Conservation (phyloP, 73 alveolate species). For the Tetrahymena elliotti region DNA sequence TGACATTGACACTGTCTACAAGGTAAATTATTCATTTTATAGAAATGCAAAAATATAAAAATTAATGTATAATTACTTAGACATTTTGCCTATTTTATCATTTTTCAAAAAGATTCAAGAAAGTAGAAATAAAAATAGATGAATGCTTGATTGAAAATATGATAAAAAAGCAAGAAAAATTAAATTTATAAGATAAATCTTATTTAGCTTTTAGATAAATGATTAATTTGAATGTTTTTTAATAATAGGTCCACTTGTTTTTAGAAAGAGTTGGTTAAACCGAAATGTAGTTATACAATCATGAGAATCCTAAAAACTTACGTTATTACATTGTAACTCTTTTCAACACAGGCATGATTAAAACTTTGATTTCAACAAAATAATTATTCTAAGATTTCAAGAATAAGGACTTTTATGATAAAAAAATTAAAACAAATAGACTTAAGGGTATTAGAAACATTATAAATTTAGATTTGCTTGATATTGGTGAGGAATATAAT, state of each 20-base stretch:
- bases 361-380: constrained; percentile 15
- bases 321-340: constrained; percentile 23
- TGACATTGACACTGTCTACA: not conserved
- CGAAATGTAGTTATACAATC: constrained; percentile 16
- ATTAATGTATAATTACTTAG: too few species aligned
- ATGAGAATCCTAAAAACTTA: constrained; percentile 30
- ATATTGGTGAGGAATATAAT: not conserved
- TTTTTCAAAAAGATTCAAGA: too few species aligned
- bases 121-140: too few species aligned
- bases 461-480: constrained; percentile 11
- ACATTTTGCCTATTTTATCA: too few species aligned
- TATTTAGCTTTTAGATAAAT: not conserved
- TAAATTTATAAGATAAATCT: not conserved
- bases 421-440: constrained; percentile 2
- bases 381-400: constrained; percentile 9
- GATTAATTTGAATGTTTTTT: not conserved
- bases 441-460: constrained; percentile 23
- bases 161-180: too few species aligned
- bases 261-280: not conserved
- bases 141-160: too few species aligned
- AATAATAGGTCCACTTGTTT: not conserved
- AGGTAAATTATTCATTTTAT: not conserved
- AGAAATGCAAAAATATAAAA: too few species aligned
- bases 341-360: constrained; percentile 34
- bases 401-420: constrained; percentile 16